phyloP scores from a whole-genome alignment of 2,329 filamentous ascomycete genomes.

The Aspergillus spinulosporus region DNA sequence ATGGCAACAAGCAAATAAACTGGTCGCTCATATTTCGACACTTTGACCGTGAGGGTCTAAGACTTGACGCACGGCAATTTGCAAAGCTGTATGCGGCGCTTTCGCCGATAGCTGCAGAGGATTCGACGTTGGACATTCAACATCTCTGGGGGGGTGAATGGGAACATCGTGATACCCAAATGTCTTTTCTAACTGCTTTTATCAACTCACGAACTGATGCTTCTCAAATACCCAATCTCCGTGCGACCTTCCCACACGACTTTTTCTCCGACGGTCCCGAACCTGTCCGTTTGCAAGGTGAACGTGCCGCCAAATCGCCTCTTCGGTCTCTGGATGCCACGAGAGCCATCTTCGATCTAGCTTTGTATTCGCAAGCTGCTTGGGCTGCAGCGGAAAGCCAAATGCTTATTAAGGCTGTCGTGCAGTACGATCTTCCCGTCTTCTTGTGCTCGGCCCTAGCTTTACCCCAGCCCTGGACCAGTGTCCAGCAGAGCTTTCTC shows the following conservation, averaged over 20 bases:
- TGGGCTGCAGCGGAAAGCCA: slow-evolving; percentile 58
- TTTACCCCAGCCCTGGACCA: slow-evolving; percentile 52
- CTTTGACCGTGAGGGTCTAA: slow-evolving; percentile 77
- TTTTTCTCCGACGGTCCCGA: slow-evolving; percentile 64
- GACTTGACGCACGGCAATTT: slow-evolving; percentile 78
- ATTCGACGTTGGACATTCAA: slow-evolving; percentile 75
- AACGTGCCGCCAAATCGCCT: slow-evolving; percentile 75
- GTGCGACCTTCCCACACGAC: slow-evolving; percentile 69
- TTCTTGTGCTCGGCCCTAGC: slow-evolving; percentile 53
- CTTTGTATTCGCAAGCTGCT: slow-evolving; percentile 58
- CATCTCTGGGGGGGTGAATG: slow-evolving; percentile 86
- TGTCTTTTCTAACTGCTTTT: slow-evolving; percentile 92
- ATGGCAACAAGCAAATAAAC: slow-evolving; percentile 57
- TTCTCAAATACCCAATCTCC: slow-evolving; percentile 77
- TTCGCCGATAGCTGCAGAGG: slow-evolving; percentile 65
- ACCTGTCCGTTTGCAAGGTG: slow-evolving; percentile 60
- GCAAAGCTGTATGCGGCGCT: slow-evolving; percentile 77
- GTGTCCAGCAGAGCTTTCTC: slow-evolving; percentile 51
- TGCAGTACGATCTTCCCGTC: slow-evolving; percentile 54
- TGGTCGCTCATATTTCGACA: slow-evolving; percentile 71
- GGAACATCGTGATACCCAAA: slow-evolving; percentile 80
- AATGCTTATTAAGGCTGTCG: slow-evolving; percentile 60
- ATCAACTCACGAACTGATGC: slow-evolving; percentile 77
- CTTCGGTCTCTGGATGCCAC: slow-evolving; percentile 86
- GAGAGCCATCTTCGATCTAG: slow-evolving; percentile 63